phyloP scores from a whole-genome alignment of 805 yeast genomes.

The Sugiyamaella mastotermitis region DNA sequence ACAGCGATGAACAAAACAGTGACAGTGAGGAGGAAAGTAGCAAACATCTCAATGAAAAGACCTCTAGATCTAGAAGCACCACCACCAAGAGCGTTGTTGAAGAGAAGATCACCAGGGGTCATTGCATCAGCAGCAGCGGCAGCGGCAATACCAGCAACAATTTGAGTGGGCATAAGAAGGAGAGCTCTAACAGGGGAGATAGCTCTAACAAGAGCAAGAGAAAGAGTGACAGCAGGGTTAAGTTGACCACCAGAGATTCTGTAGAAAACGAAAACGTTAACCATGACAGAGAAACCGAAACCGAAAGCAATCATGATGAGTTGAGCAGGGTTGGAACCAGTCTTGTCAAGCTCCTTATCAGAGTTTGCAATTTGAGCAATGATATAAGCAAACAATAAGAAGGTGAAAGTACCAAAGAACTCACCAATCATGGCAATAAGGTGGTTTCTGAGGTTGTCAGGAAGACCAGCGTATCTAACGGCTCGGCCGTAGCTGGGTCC shows the following conservation, averaged over 20 bases:
- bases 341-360: slow-evolving; percentile 31
- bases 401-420: slow-evolving; percentile 79
- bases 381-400: slow-evolving; percentile 73
- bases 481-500: neutral
- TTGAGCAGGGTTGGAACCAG: slow-evolving; percentile 57
- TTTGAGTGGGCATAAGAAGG: slow-evolving; percentile 59
- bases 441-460: slow-evolving; percentile 50
- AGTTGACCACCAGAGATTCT: slow-evolving; percentile 85
- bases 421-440: slow-evolving; percentile 69
- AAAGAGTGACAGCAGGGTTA: slow-evolving; percentile 81
- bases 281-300: slow-evolving; percentile 80
- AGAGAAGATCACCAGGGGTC: slow-evolving; percentile 74
- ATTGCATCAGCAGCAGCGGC: slow-evolving; percentile 83
- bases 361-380: slow-evolving; percentile 81
- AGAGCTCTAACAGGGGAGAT: slow-evolving; percentile 66
- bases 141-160: slow-evolving; percentile 86
- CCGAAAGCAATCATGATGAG: slow-evolving; percentile 78
- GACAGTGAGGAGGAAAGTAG: slow-evolving; percentile 63
- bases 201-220: slow-evolving; percentile 67
- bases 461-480: slow-evolving; percentile 31
- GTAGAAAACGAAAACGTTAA: slow-evolving; percentile 60
- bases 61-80: slow-evolving; percentile 71
- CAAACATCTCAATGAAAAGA: slow-evolving; percentile 75
- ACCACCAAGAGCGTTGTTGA: slow-evolving; percentile 66
- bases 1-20: slow-evolving; percentile 81